Conservation (phyloP, 2,329 filamentous ascomycete genomes). For the Rachicladosporium sp. region DNA sequence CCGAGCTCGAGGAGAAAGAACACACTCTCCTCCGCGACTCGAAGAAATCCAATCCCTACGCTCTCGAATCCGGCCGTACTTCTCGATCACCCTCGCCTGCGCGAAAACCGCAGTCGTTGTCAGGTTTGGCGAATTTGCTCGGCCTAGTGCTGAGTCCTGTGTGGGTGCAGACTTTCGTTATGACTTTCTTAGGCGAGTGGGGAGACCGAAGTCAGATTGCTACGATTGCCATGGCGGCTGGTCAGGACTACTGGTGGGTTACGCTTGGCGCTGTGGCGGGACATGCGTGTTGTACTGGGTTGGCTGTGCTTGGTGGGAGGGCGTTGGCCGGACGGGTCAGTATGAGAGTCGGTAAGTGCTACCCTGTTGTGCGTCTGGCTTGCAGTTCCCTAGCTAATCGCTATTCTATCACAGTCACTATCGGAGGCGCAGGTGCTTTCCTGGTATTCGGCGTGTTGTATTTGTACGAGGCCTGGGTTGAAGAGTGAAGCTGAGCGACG, state of each 20-base stretch:
- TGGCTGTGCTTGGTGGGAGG: slow-evolving; percentile 81
- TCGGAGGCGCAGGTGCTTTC: slow-evolving; percentile 85
- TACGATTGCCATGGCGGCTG: slow-evolving; percentile 96
- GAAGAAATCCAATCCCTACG: slow-evolving; percentile 53
- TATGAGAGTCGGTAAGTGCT: slow-evolving; percentile 77
- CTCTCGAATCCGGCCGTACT: slow-evolving; percentile 36
- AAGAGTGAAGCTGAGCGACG: not conserved
- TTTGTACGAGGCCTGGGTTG: slow-evolving; percentile 47
- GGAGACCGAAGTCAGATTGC: slow-evolving; percentile 95
- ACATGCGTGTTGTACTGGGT: slow-evolving; percentile 79
- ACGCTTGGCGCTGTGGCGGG: slow-evolving; percentile 77
- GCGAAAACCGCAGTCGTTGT: slow-evolving; percentile 24
- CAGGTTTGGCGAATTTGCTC: slow-evolving; percentile 72
- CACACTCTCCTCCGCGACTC: slow-evolving; percentile 53
- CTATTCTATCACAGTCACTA: slow-evolving; percentile 52
- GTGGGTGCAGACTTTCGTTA: slow-evolving; percentile 97
- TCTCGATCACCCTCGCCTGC: slow-evolving; percentile 17
- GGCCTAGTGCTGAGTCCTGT: slow-evolving; percentile 83
- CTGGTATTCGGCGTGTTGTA: slow-evolving; percentile 87
- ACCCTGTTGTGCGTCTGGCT: not conserved
- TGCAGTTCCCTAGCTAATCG: not conserved
- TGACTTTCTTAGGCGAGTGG: slow-evolving; percentile 99
- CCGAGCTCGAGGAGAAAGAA: slow-evolving; percentile 88
- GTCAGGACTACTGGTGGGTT: slow-evolving; percentile 98
- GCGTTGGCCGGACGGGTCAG: slow-evolving; percentile 90